Percentiles rank a stretch among this genome's conserved stretches.
phyloP scores from a whole-genome alignment of 495 filamentous ascomycete species.

The Venustampulla echinocandica region DNA sequence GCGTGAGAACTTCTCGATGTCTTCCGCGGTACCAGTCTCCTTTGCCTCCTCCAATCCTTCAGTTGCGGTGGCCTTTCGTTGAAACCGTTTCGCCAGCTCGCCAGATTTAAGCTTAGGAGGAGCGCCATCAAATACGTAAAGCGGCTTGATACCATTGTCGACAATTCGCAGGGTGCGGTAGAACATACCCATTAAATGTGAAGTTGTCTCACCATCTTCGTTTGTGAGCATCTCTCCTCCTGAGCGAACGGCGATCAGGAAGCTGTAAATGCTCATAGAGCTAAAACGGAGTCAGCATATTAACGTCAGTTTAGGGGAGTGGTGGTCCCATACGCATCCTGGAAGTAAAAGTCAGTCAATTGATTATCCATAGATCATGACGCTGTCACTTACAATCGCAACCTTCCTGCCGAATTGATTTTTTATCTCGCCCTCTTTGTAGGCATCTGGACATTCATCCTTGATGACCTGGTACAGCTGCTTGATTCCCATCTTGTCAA shows the following conservation, averaged over 20 bases:
- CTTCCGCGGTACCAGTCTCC: constrained; percentile 92
- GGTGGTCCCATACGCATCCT: constrained; percentile 74
- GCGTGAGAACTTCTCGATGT: constrained; percentile 95
- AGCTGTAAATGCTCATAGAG: constrained; percentile 98
- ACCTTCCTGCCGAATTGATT: constrained; percentile 96
- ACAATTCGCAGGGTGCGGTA: constrained; percentile 97
- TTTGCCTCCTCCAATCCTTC: constrained; percentile 91
- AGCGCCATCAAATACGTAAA: constrained; percentile 96
- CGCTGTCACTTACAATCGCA: constrained; percentile 63
- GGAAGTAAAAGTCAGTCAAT: constrained; percentile 13
- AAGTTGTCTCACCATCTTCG: constrained; percentile 90
- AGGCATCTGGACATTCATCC: constrained; percentile 85
- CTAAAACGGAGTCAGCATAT: constrained; percentile 37
- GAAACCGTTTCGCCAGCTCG: constrained; percentile 86
- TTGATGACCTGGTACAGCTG: constrained; percentile 78
- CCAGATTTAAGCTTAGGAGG: constrained; percentile 96
- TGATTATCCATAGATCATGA: background rate
- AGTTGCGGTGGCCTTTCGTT: constrained; percentile 79
- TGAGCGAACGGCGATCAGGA: constrained; percentile 93
- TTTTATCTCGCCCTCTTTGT: constrained; percentile 95
- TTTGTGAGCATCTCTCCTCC: constrained; percentile 92
- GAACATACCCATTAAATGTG: constrained; percentile 98
- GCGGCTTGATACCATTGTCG: constrained; percentile 96
- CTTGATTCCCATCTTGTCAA: constrained; percentile 79
- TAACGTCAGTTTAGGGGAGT: background rate